Conservation (phyloP, 176 grass and related monocot species). For the Hyparrhenia diplandra region DNA sequence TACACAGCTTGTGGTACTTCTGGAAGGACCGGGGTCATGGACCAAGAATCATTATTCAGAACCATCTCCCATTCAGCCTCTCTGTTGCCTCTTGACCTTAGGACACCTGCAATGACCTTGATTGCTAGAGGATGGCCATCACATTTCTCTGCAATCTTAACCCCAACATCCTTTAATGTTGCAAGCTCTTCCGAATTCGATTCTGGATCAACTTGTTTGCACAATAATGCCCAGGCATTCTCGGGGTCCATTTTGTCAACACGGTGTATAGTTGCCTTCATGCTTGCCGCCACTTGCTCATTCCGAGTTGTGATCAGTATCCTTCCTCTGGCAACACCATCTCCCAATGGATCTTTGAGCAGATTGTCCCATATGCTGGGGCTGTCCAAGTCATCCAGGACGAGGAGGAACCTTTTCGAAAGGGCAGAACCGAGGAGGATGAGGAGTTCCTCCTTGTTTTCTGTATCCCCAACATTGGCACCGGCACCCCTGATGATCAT, state of each 20-base stretch:
- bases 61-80: slow-evolving; percentile 57
- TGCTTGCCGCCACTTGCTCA: slow-evolving; percentile 32
- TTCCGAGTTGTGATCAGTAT: slow-evolving; percentile 51
- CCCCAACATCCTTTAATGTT: slow-evolving; percentile 47
- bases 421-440: slow-evolving; percentile 39
- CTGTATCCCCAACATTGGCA: slow-evolving; percentile 22
- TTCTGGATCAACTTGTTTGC: slow-evolving; percentile 32
- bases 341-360: slow-evolving; percentile 51
- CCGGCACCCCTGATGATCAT: slow-evolving; percentile 43
- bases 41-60: slow-evolving; percentile 56
- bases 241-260: slow-evolving; percentile 47
- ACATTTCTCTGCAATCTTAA: slow-evolving; percentile 64
- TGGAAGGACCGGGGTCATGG: slow-evolving; percentile 32
- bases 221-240: slow-evolving; percentile 50
- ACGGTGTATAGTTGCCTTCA: slow-evolving; percentile 54
- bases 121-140: slow-evolving; percentile 69
- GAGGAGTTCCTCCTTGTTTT: slow-evolving; percentile 52
- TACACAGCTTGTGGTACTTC: slow-evolving; percentile 60
- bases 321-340: slow-evolving; percentile 54
- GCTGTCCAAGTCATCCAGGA: slow-evolving; percentile 75
- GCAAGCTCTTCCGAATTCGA: slow-evolving; percentile 26
- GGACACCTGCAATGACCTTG: slow-evolving; percentile 56
- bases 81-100: slow-evolving; percentile 45
- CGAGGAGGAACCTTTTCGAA: slow-evolving; percentile 56
- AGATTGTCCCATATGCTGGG: slow-evolving; percentile 53